Base-by-base conservation (phyloP, 345 rosid genomes). In the Populus deltoides region DNA sequence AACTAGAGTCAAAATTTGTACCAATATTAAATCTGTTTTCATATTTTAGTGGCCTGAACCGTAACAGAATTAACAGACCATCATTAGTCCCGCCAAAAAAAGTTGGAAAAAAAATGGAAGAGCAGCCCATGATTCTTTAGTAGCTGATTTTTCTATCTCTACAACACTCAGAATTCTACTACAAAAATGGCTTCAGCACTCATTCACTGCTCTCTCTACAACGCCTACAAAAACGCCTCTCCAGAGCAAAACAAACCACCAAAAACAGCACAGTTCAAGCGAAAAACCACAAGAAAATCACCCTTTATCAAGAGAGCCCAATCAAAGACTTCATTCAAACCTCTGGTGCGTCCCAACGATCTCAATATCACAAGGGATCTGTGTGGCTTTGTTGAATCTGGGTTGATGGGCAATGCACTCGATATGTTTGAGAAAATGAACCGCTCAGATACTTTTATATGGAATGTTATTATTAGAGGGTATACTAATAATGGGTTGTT, bases 401-500 rank as follows among this genome's bases (percentile, higher is more conserved):
- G 93, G 27, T 81, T 83, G 0, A 80, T 90, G 87, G 86, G 80
- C 0, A 47, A 83, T 83, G 93, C 93, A 39, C 86, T 88, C 90
- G 41, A 82, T 65, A 71, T 94, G 92, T 91, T 94, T 70, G 93
- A 92, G 36, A 82, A 84, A 88, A 90, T 94, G 92, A 74, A 78
- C 74, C 86, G 73, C 67, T 74, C 82, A 15, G 92, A 92, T 75
- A 41, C 77, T 38, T 90, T 75, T 66, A 4, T 83, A 0, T 94
- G 97, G 96, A 94, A 90, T 78, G 81, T 90, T 70, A 82, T 94
- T 74, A 89, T 91, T 51, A 91, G 81, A 83, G 94, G 94, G n/a
- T 87, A 87, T 70, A 63, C 75, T 33, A 49, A 83, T 55, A 79
- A 65, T 68, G 92, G 92, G 33, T 65, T 90, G 80, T 86, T 88